phyloP scores from a whole-genome alignment of 2,329 filamentous ascomycete species.

The Blastomyces emzantsi region DNA sequence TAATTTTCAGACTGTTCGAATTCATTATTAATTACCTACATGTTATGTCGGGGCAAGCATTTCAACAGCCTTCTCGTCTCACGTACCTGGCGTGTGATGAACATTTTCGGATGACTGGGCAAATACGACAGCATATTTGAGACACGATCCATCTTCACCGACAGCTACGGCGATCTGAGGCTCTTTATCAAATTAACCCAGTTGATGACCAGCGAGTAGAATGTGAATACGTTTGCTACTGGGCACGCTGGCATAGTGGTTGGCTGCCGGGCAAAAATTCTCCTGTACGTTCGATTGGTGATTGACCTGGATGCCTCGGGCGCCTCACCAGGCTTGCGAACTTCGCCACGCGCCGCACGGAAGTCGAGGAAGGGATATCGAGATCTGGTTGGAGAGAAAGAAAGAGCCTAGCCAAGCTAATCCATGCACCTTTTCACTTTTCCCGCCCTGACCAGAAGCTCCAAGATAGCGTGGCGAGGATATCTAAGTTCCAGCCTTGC shows the following conservation, averaged over 20 bases:
- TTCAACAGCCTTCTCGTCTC: background rate
- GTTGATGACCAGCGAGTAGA: background rate
- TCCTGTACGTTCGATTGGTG: background rate
- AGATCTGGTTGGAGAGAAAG: background rate
- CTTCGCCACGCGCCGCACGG: background rate
- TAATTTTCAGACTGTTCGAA: background rate
- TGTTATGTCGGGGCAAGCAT: too few species aligned
- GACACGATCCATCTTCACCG: background rate
- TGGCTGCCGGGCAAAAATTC: background rate
- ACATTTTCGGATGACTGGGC: background rate
- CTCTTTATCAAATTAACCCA: background rate
- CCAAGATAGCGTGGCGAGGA: background rate
- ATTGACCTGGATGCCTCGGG: background rate
- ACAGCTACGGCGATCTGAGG: background rate
- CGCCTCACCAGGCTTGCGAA: background rate
- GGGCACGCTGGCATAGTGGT: background rate
- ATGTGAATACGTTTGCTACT: background rate
- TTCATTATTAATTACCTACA: background rate
- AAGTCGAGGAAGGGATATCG: background rate
- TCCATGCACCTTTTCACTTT: background rate
- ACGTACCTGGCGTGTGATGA: background rate
- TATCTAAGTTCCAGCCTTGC: background rate
- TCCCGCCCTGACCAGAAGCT: background rate
- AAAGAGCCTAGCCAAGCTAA: background rate
- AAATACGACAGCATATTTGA: background rate